phyloP scores from a whole-genome alignment of 1,139 yeast species.

The Pichia sp. region DNA sequence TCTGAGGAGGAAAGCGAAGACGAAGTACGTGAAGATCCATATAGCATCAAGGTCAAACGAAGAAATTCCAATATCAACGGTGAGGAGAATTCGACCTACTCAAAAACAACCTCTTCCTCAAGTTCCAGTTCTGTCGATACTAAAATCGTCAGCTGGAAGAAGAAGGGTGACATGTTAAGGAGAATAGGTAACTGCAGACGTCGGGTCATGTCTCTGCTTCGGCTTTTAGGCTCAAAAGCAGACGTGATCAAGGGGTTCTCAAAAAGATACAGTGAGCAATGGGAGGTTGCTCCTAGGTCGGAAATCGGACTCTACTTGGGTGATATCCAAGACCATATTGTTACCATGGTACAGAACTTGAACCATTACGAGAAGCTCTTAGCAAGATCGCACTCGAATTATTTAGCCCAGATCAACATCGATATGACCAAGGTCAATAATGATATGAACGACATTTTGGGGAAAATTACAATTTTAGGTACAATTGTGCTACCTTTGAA shows the following conservation, averaged over 20 bases:
- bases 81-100: slow-evolving; percentile 23
- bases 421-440: slow-evolving; percentile 98
- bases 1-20: slow-evolving; percentile 34
- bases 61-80: slow-evolving; percentile 29
- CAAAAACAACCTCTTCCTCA: slow-evolving; percentile 22
- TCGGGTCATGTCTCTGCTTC: slow-evolving; percentile 82
- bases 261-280: slow-evolving; percentile 80
- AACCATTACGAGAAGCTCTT: slow-evolving; percentile 91
- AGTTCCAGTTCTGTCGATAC: slow-evolving; percentile 41
- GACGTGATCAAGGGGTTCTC: slow-evolving; percentile 95
- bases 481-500: slow-evolving; percentile 92
- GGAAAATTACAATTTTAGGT: slow-evolving; percentile 89
- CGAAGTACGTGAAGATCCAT: slow-evolving; percentile 16
- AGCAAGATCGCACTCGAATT: slow-evolving; percentile 91
- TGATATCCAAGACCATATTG: slow-evolving; percentile 91
- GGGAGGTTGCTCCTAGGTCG: slow-evolving; percentile 69
- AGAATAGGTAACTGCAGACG: slow-evolving; percentile 94
- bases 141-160: slow-evolving; percentile 74
- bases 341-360: slow-evolving; percentile 92
- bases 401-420: slow-evolving; percentile 91
- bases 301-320: slow-evolving; percentile 88
- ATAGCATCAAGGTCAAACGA: slow-evolving; percentile 30
- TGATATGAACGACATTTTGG: slow-evolving; percentile 93
- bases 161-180: slow-evolving; percentile 90
- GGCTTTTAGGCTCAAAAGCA: slow-evolving; percentile 86